Evolutionary conservation across 306 rosid genomes (phyloP), one percentile per base, ranked within the genome.

Genomic region (Hippophae rhamnoides): DNA sequence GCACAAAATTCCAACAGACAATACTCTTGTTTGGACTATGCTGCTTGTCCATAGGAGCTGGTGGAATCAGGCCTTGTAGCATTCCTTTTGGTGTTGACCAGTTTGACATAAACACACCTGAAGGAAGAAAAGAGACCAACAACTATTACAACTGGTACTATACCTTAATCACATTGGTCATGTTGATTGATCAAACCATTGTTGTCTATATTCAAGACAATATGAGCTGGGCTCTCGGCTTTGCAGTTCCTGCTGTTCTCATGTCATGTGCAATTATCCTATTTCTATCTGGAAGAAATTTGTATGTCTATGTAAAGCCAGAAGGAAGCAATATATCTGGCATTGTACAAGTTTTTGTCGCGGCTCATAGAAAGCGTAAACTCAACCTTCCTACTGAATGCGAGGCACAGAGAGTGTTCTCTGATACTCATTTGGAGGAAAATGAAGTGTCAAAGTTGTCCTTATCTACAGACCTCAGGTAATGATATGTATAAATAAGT

Each of bases 111-210:
- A 55, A 80, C 2, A 80, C 89, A 0, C 77, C 70, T 0, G 77
- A 78, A 56, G 93, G 96, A 2, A 68, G 66, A 13, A 76, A 74
- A 64, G 93, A 85, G 14, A 71, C 85, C 18, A 67, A 69, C 1
- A 87, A 93, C 68, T 80, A 78, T 72, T 88, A 80, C 23, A 88
- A 88, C 38, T 88, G 89, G 89, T 85, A 83, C 65, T 89, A 85
- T 54, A 67, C 83, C 11, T 56, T 82, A 1, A 69, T 81, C 7
- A 52, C 76, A 0, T 25, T 77, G 11, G 73, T 83, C 0, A 41
- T 83, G 56, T 13, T 85, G 42, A 0, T 83, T 40, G 63, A 68
- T 54, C 72, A 58, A 47, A 89, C 96, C 1, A 43, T 81, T 0
- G 74, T 89, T 54, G 79, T 89, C 8, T 89, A 85, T 38, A 43